Evolutionary conservation across 305 asterid genomes (phyloP), one percentile per base, ranked within the genome.

Genomic region (Fraxinus floribunda): DNA sequence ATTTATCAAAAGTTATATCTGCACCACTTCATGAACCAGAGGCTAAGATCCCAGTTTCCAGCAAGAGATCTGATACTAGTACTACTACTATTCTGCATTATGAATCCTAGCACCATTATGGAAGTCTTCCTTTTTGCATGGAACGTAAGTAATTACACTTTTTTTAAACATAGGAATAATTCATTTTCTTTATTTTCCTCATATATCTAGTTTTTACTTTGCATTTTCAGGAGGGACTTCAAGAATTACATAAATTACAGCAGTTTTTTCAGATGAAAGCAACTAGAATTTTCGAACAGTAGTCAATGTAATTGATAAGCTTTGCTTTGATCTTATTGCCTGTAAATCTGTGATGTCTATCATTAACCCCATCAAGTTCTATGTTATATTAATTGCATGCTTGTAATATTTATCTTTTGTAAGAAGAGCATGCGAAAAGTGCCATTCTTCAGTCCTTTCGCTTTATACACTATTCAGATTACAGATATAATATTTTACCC

Each of bases 1-100:
- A 88, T 49, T 74, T 88, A 13, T 80, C 86, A 22, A 86, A 83
- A 76, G 55, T 11, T 11, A 81, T 90, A 5, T 84, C 85, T 84
- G 86, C 84, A 39, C 75, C 83, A 4, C 11, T 26, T 78, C 78
- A 79, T 60, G 91, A 84, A 39, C 76, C 62, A 3, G 87, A 77
- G 81, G 81, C 82, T 60, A 84, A 49, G 72, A 74, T 38, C 78
- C 87, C 82, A 30, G 70, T 73, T 77, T 82, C 79, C 74, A 71
- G 87, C 83, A 76, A 82, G 62, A 73, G 80, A 44, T 57, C 39
- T 70, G 79, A 83, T 49, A 0, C 76, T 1, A 78, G n/a, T 78
- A 46, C 35, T 78, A 46, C 35, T 76, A 60, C 88, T 22, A 79
- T 82, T 60, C 78, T 82, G 79, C 81, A 88, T 52, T 74, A 39